Evolutionary conservation across 352 stramenopile genomes (phyloP), one percentile per base, ranked within the genome.

Genomic region (Halophytophthora polymorphica): DNA sequence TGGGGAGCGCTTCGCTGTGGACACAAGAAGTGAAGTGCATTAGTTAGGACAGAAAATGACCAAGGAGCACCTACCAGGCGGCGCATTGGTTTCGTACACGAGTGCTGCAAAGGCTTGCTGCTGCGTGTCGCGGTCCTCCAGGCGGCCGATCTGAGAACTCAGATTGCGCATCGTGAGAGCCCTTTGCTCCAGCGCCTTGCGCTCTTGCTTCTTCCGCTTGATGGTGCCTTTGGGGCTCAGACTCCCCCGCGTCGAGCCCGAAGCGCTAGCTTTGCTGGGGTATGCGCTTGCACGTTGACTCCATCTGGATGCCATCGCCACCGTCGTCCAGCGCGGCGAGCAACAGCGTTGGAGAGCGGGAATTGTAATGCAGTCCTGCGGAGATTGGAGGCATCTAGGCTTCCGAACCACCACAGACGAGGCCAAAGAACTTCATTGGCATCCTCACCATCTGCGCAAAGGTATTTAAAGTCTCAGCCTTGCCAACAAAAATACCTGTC

Each of bases 121-220:
- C 44, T 88, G 77, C 1, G 75, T 89, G 38, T 89, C 78, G 15
- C 70, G 68, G 35, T 89, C 75, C 50, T 89, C 75, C 5, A 89
- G 58, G 12, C 73, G 77, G 6, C 71, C 66, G n/a, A 89, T 74
- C 45, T 65, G 44, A 19, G 65, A 49, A 38, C 69, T 83, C 3
- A 87, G 51, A 18, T 71, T 69, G 7, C 34, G 61, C 25, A 86
- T 63, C 19, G 60, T 65, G 17, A 69, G 53, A 2, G 43, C n/a
- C 19, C 67, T 39, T 33, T 50, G 60, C 23, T 85, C 74, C 31
- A 74, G 74, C 2, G 57, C 46, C 52, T 85, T 84, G 25, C 61
- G 64, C 39, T 69, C 55, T n/a, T 69, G 51, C 40, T 81, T 81
- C 28, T 57, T 72, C 45, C 63, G 65, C 52, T 77, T 80, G 23